phyloP scores from a whole-genome alignment of 2,329 filamentous ascomycete species.

The Botrytis fragariae region DNA sequence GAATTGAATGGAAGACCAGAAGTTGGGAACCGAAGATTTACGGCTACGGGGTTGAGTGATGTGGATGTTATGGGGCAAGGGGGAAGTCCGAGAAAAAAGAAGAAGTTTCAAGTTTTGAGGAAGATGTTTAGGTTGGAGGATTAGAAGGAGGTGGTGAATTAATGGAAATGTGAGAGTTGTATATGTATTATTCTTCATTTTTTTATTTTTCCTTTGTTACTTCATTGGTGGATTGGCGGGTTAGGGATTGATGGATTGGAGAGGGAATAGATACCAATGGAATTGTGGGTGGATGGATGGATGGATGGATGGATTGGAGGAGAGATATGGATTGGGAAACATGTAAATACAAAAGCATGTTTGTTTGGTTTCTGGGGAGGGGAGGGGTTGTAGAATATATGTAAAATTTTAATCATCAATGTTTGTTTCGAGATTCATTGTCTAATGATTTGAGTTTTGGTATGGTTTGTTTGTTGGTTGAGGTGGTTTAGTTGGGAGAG shows the following conservation, averaged over 20 bases:
- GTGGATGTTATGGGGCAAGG: slow-evolving; percentile 26
- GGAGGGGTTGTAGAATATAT: background rate
- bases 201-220: background rate
- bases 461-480: background rate
- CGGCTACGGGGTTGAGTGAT: slow-evolving; percentile 30
- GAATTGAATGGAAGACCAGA: slow-evolving; percentile 25
- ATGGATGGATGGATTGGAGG: background rate
- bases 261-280: background rate
- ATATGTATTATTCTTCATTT: background rate
- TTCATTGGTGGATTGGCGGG: background rate
- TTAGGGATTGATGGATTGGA: background rate
- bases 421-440: background rate
- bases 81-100: slow-evolving; percentile 48
- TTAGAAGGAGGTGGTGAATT: slow-evolving; percentile 34
- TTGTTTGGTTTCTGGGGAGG: background rate
- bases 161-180: background rate
- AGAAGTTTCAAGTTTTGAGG: slow-evolving; percentile 66
- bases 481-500: background rate
- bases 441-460: background rate
- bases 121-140: slow-evolving; percentile 62
- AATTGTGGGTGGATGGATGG: background rate
- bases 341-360: background rate
- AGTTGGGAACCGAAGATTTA: slow-evolving; percentile 31
- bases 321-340: background rate
- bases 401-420: background rate